These are phyloP conservation scores for Alnus glutinosa DNA, from an alignment of 306 rosid genomes.

Conservation along the genomic window DNA sequence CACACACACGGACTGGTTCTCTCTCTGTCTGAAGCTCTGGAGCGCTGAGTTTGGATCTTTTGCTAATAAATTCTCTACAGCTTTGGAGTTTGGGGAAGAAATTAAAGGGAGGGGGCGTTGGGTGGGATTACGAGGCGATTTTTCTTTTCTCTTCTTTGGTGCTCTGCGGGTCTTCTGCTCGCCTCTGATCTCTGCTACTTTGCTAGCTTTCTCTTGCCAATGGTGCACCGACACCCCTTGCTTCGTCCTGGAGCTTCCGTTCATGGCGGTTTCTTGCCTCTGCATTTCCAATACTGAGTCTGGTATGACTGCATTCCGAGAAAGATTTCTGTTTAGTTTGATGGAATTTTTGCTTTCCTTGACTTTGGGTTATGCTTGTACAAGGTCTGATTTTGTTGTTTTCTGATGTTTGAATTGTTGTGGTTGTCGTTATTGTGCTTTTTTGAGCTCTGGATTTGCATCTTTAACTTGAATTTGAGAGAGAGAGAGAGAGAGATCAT, in stretches of 20 bases:
- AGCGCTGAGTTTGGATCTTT: conserved; percentile 20
- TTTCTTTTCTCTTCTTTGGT: conserved; percentile 12
- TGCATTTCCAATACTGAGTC: conserved; percentile 18
- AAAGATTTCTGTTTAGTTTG: conserved; percentile 2
- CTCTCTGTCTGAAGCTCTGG: conserved; percentile 25
- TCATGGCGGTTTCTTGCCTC: conserved; percentile 26
- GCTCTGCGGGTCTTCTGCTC: conserved; percentile 16
- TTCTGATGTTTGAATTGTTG: not conserved
- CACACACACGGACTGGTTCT: not conserved
- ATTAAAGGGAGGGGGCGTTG: conserved; percentile 17
- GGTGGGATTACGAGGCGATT: conserved; percentile 39
- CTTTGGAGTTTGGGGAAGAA: conserved; percentile 38
- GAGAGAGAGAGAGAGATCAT: conserved; percentile 1
- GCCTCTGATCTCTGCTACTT: conserved; percentile 13
- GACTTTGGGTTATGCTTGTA: not conserved
- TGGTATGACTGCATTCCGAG: conserved; percentile 32
- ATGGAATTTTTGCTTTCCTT: not conserved
- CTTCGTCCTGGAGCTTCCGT: conserved; percentile 31
- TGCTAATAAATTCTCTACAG: conserved; percentile 33
- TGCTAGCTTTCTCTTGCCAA: conserved; percentile 20
- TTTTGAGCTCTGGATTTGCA: not conserved
- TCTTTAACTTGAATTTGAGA: not conserved
- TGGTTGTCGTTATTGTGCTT: too few relatives aligned
- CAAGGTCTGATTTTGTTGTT: not conserved
- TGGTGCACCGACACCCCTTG: conserved; percentile 63